phyloP scores from a whole-genome alignment of 1,139 yeast species.

The Sporopachydermia cereana region DNA sequence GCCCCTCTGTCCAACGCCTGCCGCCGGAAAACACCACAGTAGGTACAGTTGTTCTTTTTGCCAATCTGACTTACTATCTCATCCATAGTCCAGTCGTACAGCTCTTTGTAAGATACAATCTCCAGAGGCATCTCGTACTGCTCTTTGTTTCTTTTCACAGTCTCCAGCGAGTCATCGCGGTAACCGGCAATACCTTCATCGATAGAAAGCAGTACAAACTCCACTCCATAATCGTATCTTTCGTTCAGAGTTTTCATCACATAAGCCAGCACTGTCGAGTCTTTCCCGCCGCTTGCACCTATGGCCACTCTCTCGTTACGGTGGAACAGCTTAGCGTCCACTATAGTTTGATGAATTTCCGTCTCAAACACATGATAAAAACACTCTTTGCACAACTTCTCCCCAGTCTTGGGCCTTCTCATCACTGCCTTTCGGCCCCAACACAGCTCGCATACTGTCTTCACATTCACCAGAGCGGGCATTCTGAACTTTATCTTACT shows the following conservation, averaged over 20 bases:
- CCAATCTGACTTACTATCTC: conserved; percentile 95
- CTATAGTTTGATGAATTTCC: conserved; percentile 87
- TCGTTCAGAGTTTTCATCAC: conserved; percentile 81
- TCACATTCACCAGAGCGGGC: conserved; percentile 12
- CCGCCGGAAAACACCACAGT: conserved; percentile 93
- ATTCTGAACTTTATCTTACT: no score
- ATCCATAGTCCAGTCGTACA: conserved; percentile 97
- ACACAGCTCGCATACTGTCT: conserved; percentile 70
- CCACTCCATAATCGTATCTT: conserved; percentile 74
- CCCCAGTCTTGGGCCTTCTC: conserved; percentile 85
- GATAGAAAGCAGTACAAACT: conserved; percentile 70
- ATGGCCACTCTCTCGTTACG: conserved; percentile 86
- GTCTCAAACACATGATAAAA: conserved; percentile 87
- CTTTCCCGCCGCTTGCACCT: conserved; percentile 98
- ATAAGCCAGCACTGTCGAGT: conserved; percentile 89
- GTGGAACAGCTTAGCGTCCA: conserved; percentile 53
- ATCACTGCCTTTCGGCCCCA: conserved; percentile 74
- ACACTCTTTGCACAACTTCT: conserved; percentile 86
- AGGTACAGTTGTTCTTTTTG: conserved; percentile 87
- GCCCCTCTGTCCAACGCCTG: conserved; percentile 98
- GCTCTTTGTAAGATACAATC: conserved; percentile 78
- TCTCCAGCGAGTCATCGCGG: conserved; percentile 92
- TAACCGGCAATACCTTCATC: conserved; percentile 98
- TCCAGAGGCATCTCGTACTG: conserved; percentile 86
- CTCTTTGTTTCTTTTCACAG: conserved; percentile 82